These are phyloP conservation scores for Yarrowia sp. DNA, from an alignment of 805 yeast species.

Conservation along the genomic window DNA sequence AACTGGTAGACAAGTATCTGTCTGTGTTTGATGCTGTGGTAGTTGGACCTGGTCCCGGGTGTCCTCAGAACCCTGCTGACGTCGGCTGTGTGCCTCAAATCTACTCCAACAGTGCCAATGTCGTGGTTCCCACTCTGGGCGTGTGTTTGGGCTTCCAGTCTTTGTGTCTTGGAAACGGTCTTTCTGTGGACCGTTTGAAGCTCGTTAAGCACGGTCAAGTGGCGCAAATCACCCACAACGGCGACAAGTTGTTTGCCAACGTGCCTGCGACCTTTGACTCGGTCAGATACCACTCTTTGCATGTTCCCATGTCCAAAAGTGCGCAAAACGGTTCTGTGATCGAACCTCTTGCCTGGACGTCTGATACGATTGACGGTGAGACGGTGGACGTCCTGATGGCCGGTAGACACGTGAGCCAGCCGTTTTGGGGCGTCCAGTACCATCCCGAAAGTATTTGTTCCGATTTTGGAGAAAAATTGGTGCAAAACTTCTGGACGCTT, in stretches of 20 bases:
- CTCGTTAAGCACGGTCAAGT: conserved; percentile 84
- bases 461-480: conserved; percentile 53
- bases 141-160: conserved; percentile 93
- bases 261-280: conserved; percentile 52
- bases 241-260: conserved; percentile 43
- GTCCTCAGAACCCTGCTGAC: conserved; percentile 62
- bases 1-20: conserved; percentile 43
- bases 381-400: conserved; percentile 64
- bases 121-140: conserved; percentile 69
- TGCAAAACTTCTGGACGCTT: conserved; percentile 58
- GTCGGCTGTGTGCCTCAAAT: conserved; percentile 67
- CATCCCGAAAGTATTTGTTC: conserved; percentile 97
- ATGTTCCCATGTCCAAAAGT: conserved; percentile 40
- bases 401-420: conserved; percentile 54
- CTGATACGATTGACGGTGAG: conserved; percentile 38
- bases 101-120: conserved; percentile 42
- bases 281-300: conserved; percentile 87
- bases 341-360: conserved; percentile 53
- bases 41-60: conserved; percentile 97
- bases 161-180: conserved; percentile 62
- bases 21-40: conserved; percentile 67
- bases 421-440: conserved; percentile 92
- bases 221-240: conserved; percentile 45
- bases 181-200: conserved; percentile 49
- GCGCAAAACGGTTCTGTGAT: neutral